Evolutionary conservation across 2,329 filamentous ascomycete species (phyloP), one percentile per base, ranked within the genome.

Genomic region (Aspergillus sp.): DNA sequence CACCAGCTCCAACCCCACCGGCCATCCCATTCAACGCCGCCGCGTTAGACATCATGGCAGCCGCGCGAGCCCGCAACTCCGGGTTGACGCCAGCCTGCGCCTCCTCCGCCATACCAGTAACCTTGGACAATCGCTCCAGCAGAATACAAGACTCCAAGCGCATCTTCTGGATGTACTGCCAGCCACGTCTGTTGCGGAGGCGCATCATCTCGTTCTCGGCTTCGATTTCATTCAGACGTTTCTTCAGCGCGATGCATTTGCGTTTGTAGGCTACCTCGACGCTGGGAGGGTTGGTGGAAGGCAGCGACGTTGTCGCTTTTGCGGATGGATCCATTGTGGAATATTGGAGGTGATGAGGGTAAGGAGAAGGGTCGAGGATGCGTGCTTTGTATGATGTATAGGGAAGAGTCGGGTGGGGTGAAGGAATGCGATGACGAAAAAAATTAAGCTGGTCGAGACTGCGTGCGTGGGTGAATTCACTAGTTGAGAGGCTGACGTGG

Each of bases 211-310:
- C 90, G 66, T 96, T 96, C 61, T 89, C 85, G 47, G 89, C 83
- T 65, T 97, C 90, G 57, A 97, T 88, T 65, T 96, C 90, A 64
- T 84, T 86, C 51, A 93, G 88, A 48, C 93, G 86, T 58, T 88
- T 86, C 71, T 94, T 94, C 19, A 98, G 80, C 58, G 94, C 87
- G 63, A 96, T 89, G 68, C 91, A 97, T 81, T 98, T 97, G 52
- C 88, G 82, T 59, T 93, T 90, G 70, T 97, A 98, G 40, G 91
- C 90, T 65, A 91, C 86, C 69, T 98, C 91, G 50, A 97, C 90
- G 11, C 90, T 95, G 11, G 93, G 91, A 13, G 91, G 89, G 44
- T 83, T 78, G 9, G 74, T 49, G 29, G 61, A 56, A 64, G 47
- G 62, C 51, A 54, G 44, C 37, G 57, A 54, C 32, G 51, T 49